A percentile compares a stretch with the other conserved stretches of the same genome.
phyloP scores from a whole-genome alignment of 2,329 filamentous ascomycete genomes.

The Eurotiales sp. region DNA sequence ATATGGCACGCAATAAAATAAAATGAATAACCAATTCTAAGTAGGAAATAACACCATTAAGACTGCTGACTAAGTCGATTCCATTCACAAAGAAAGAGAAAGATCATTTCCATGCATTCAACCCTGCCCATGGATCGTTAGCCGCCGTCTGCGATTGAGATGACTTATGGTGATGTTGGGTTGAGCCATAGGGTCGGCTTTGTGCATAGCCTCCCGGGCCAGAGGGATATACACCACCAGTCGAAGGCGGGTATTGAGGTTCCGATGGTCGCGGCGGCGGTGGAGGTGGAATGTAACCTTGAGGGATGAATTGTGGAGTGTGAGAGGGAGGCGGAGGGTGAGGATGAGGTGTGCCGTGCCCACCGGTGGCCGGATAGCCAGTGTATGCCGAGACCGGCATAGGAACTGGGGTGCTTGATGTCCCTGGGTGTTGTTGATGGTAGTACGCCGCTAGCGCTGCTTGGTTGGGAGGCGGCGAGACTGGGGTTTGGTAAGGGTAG shows the following conservation, averaged over 20 bases:
- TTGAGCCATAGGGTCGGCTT: slow-evolving; percentile 38
- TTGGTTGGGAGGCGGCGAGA: slow-evolving; percentile 42
- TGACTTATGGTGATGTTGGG: slow-evolving; percentile 33
- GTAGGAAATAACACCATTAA: too few species aligned
- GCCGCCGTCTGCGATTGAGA: slow-evolving; percentile 30
- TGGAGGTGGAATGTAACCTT: slow-evolving; percentile 64
- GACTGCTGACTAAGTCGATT: too few species aligned
- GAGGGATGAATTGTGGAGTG: slow-evolving; percentile 49
- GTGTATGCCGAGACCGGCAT: slow-evolving; percentile 27
- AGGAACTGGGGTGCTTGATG: slow-evolving; percentile 11
- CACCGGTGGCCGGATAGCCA: slow-evolving; percentile 28
- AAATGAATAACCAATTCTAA: too few species aligned
- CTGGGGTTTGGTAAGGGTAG: slow-evolving; percentile 42
- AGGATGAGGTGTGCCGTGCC: slow-evolving; percentile 26
- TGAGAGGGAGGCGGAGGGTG: slow-evolving; percentile 30
- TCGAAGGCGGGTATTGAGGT: slow-evolving; percentile 36
- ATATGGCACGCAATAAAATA: too few species aligned
- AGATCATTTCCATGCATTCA: slow-evolving; percentile 64
- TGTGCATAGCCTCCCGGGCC: slow-evolving; percentile 56
- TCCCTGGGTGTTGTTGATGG: slow-evolving; percentile 8
- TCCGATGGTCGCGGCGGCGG: slow-evolving; percentile 63
- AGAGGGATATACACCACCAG: slow-evolving; percentile 51
- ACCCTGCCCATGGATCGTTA: slow-evolving; percentile 65
- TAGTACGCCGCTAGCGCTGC: slow-evolving; percentile 29
- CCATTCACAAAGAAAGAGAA: neutral